Conservation (phyloP, 2,329 filamentous ascomycete species). For the Leptographium lundbergii region DNA sequence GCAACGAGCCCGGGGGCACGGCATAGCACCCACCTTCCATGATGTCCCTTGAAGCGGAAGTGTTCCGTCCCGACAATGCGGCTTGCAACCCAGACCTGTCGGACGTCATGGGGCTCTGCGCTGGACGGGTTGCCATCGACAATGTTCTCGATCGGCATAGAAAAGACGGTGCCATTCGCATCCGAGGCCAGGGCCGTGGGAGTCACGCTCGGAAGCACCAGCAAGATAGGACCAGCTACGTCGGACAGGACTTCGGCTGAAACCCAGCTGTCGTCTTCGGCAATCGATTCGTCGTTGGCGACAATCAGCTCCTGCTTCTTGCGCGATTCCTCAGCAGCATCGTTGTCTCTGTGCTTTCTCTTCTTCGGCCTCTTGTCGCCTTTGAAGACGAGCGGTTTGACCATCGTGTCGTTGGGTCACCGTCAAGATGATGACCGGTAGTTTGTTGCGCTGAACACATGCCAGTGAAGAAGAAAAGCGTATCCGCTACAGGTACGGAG, state of each 20-base stretch:
- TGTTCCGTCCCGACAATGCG: conserved; percentile 69
- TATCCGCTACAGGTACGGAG: neutral
- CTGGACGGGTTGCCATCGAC: conserved; percentile 71
- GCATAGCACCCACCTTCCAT: conserved; percentile 52
- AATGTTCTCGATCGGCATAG: conserved; percentile 72
- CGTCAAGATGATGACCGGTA: neutral
- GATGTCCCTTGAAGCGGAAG: conserved; percentile 78
- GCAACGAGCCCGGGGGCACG: neutral
- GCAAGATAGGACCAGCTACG: conserved; percentile 67
- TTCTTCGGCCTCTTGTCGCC: conserved; percentile 95
- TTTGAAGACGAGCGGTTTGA: conserved; percentile 89
- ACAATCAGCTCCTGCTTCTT: conserved; percentile 24
- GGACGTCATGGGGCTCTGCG: conserved; percentile 88
- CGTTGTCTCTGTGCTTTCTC: conserved; percentile 57
- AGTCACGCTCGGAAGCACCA: conserved; percentile 66
- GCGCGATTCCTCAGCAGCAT: conserved; percentile 22
- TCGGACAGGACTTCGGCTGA: conserved; percentile 64
- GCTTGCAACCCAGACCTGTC: conserved; percentile 90
- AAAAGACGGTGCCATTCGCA: conserved; percentile 74
- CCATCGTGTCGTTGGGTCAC: conserved; percentile 38
- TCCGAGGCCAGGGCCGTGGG: conserved; percentile 74
- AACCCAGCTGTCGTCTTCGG: conserved; percentile 81
- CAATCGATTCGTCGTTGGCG: conserved; percentile 22
- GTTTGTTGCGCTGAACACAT: neutral
- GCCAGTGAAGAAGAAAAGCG: no score